Conservation (phyloP, 441 rosid species). For the Aleurites moluccanus region DNA sequence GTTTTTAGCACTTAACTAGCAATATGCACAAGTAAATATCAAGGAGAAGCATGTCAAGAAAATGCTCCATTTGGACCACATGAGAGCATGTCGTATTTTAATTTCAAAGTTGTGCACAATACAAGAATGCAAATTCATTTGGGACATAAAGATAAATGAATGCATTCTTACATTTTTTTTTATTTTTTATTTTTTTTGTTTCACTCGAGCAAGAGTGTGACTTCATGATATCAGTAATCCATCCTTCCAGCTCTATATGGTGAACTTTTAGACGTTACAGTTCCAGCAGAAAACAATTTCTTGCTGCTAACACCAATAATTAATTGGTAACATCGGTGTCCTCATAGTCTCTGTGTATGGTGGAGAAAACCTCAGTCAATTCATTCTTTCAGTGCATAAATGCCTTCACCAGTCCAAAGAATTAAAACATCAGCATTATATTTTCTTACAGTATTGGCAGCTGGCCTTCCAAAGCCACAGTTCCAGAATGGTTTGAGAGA, state of each 20-base stretch:
- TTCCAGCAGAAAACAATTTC: neutral
- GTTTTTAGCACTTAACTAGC: neutral
- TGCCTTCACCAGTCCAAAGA: neutral
- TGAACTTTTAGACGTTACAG: neutral
- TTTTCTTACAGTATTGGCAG: neutral
- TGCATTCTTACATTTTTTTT: neutral
- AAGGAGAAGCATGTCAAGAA: neutral
- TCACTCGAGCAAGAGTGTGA: neutral
- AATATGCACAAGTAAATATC: neutral
- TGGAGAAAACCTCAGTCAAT: neutral
- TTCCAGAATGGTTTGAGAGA: neutral
- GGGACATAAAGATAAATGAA: neutral
- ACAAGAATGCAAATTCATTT: neutral
- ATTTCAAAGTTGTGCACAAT: neutral
- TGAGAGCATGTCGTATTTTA: neutral
- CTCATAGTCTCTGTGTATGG: neutral
- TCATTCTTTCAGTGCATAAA: neutral
- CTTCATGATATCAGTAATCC: neutral
- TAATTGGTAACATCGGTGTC: neutral
- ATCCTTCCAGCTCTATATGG: neutral
- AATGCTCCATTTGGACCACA: neutral
- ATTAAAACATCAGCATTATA: neutral
- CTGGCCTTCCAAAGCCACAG: constrained; percentile 6
- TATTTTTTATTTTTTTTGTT: no score
- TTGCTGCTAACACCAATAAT: neutral